Evolutionary conservation across 2,329 filamentous ascomycete genomes (phyloP), one percentile per base, ranked within the genome.

Genomic region (Pseudocercospora cruenta): DNA sequence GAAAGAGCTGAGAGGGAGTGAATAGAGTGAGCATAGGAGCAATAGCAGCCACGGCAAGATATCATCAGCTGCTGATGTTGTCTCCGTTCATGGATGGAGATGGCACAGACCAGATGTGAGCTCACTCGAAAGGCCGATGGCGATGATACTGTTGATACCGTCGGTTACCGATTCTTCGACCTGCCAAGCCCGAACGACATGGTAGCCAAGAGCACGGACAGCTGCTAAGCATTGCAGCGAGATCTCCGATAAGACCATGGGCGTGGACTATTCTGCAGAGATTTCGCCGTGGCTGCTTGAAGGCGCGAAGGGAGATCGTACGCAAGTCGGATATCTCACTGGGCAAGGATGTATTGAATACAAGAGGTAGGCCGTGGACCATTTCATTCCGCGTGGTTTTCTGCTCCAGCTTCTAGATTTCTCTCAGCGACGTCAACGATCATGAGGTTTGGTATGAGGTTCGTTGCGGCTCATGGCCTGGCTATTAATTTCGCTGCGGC

Each of bases 151-250:
- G 5, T 43, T 43, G 16, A 43, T 43, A 16, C 39, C 39, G 39
- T 43, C 39, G 39, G n/a, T 43, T 43, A 16, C 43, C 26, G 26
- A 16, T 24, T 36, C 94, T 97, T 71, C 87, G 82, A 0, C 19
- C 16, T 28, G 51, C 51, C 24, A 55, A 55, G 51, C 16, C 51
- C 51, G 16, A 7, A n/a, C 12, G 22, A 55, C 26, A 16, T 26
- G 26, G 8, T 16, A n/a, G 51, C 51, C 51, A 33, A 55, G 51
- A 31, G 51, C 21, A 31, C 51, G 51, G 24, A 55, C 51, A 12
- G 16, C 51, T 55, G 51, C 24, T 55, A 55, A 31, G 51, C 51
- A 26, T 54, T 4, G 51, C 51, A n/a, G 21, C 51, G 10, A 31
- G 16, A n/a, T 26, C 4, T 43, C 39, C 14, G 39, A 43, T 55